Evolutionary conservation across 83 land plant genomes (phyloP).

Genomic region (Picea engelmannii): DNA sequence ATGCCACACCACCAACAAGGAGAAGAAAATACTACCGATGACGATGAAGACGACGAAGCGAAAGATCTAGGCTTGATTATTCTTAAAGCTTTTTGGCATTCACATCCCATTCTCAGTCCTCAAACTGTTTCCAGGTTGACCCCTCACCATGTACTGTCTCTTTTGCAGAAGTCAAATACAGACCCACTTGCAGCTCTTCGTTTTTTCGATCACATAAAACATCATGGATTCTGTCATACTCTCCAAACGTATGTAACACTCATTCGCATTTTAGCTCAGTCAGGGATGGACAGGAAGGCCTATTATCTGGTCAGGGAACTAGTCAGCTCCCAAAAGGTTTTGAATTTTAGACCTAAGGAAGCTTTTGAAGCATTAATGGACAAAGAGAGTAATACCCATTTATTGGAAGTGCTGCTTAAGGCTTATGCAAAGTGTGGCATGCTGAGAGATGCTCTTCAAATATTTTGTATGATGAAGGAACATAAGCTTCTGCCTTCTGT

Average conservation of each 20-base stretch:
- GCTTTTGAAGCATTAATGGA: constrained; percentile 20
- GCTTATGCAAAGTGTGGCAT: constrained; percentile 31
- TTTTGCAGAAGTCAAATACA: constrained; percentile 16
- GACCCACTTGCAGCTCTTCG: constrained; percentile 26
- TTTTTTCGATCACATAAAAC: constrained; percentile 24
- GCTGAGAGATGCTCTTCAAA: constrained; percentile 30
- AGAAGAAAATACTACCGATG: not conserved
- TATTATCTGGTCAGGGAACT: constrained; percentile 22
- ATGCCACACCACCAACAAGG: not conserved
- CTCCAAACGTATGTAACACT: constrained; percentile 26
- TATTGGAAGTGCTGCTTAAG: constrained; percentile 29
- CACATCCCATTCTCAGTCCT: not conserved
- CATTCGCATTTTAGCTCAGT: constrained; percentile 22
- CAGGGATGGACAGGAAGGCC: constrained; percentile 21
- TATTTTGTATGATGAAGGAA: constrained; percentile 14
- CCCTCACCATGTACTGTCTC: not conserved
- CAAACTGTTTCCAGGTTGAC: constrained; percentile 7
- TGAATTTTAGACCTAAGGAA: constrained; percentile 17
- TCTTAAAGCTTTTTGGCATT: not conserved
- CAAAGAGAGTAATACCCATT: not conserved
- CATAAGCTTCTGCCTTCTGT: constrained; percentile 24
- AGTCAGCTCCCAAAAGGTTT: not conserved
- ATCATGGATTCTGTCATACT: constrained; percentile 21
- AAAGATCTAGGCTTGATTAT: not conserved
- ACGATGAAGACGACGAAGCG: not conserved